Base-by-base conservation (phyloP, 768 basidiomycete species). In the Pleurotus tuoliensis region DNA sequence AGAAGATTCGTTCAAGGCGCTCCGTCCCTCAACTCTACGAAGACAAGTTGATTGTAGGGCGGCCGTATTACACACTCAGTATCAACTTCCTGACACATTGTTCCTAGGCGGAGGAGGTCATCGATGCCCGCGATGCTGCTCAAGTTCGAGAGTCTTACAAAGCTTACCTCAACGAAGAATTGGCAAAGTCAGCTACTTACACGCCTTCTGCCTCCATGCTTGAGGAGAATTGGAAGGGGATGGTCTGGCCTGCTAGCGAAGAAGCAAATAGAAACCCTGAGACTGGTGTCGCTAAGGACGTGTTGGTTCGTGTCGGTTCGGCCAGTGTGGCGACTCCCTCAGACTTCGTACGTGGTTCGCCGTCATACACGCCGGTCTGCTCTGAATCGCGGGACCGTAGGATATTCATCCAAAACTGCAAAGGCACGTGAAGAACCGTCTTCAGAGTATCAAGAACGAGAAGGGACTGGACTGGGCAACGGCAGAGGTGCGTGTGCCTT, bases 391-490 rank as follows among this genome's bases (percentile, higher is more conserved):
- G 30, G 9, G 7, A 9, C 8, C 9, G 30, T 62, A 92, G 91
- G 86, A 88, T 61, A 82, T 94, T 30, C 93, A 95, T 64, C 71
- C 87, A 5, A 84, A 93, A 52, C 68, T 94, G 47, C 82, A 86
- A 55, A 71, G 93, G 5, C 93, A 94, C 62, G 83, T 92, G 43
- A 90, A 88, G 75, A 81, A 80, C 63, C 79, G 93, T 3, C 62
- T 93, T n/a, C 77, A 82, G 61, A 84, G 83, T 46, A 69, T 94
- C 16, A 82, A 89, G 49, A 75, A 72, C 34, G 89, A 84, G 1
- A 75, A 74, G n/a, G 88, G 88, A 1, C 69, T 97, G 30, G 93
- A 95, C 67, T 96, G 91, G 81, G 90, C 91, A 0, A 92, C 90
- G 43, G 94, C 92, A 4, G 94, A 97, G 76, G 92, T 87, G 43